Evolutionary conservation across 1,284 basidiomycete genomes (phyloP), one percentile per base, ranked within the genome.

Genomic region (Irpex sp.): DNA sequence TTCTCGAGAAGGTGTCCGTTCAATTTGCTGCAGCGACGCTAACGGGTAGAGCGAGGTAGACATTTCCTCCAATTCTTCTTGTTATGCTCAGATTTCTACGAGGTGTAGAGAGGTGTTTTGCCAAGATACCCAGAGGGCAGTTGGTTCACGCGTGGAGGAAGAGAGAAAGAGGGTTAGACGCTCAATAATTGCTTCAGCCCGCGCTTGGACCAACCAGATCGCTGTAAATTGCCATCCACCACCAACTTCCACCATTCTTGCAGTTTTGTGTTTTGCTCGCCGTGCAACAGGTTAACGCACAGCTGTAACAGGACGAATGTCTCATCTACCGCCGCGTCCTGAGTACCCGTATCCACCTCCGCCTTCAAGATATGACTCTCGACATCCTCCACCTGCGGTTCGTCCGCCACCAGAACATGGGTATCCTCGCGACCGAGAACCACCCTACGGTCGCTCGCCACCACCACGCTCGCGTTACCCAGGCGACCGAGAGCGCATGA

Each of bases 11-110:
- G 96, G 95, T 0, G 93, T 92, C 34, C 81, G 80, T 66, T 88
- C 79, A 57, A 96, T 86, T 73, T 98, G 96, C 2, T 82, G 76
- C 8, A 90, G 79, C 0, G 92, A 91, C 0, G 96, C 96, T 52
- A 98, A 82, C 6, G 96, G 93, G 71, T 96, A 92, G 60, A 94
- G 82, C 52, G 85, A 78, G 19, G 54, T 55, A 34, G 54, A 55
- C 54, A 55, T 55, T n/a, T 5, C 31, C 13, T 1, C 5, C 2
- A 15, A 7, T 15, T 17, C 49, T 8, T 1, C 3, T 26, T 26
- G 21, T 26, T 26, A 1, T 3, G 2, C 3, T 26, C 21, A 26
- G 21, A 26, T 26, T 26, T 26, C 21, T 26, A 26, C 21, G 3
- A 26, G 21, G 21, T 26, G 21, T 26, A 26, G 21, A 1, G 21